A percentile compares a stretch with the other conserved stretches of the same genome.
Evolutionary conservation across 1,139 yeast genomes (phyloP).

Genomic region (Blastobotrys buckinghamii): DNA sequence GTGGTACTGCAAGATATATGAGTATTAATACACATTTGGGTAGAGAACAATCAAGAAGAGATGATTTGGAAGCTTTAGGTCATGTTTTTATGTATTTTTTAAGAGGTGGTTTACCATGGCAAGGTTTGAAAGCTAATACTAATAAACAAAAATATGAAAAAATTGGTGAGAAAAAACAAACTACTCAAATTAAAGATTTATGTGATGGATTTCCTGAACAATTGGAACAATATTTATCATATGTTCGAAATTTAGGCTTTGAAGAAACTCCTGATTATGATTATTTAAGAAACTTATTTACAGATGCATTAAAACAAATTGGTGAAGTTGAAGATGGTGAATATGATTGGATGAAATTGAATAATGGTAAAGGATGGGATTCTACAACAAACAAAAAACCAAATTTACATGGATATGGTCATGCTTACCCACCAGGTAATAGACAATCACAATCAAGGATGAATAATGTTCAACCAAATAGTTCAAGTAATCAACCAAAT

Average conservation of each 20-base stretch:
- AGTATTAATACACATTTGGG: slow-evolving; percentile 96
- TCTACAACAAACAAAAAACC: slow-evolving; percentile 66
- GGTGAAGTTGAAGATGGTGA: slow-evolving; percentile 78
- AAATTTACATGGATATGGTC: slow-evolving; percentile 87
- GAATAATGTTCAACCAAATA: slow-evolving; percentile 17
- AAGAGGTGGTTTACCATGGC: slow-evolving; percentile 97
- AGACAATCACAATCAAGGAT: slow-evolving; percentile 25
- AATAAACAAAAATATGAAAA: slow-evolving; percentile 95
- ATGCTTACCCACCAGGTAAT: slow-evolving; percentile 47
- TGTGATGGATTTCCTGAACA: slow-evolving; percentile 82
- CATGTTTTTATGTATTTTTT: slow-evolving; percentile 92
- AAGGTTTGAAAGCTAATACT: slow-evolving; percentile 96
- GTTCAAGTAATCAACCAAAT: slow-evolving; percentile 14
- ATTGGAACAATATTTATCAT: slow-evolving; percentile 77
- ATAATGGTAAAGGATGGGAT: slow-evolving; percentile 93
- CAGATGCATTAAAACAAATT: slow-evolving; percentile 62
- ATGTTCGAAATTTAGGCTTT: slow-evolving; percentile 77
- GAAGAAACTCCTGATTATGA: slow-evolving; percentile 95
- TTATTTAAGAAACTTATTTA: slow-evolving; percentile 69
- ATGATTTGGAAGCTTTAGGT: slow-evolving; percentile 91
- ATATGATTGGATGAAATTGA: slow-evolving; percentile 92
- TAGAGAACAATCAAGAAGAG: slow-evolving; percentile 92
- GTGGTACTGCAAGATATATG: slow-evolving; percentile 98
- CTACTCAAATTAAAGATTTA: slow-evolving; percentile 71
- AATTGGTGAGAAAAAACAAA: slow-evolving; percentile 90